Conservation (phyloP, 768 basidiomycete species). For the Boletus pseudopeckii region DNA sequence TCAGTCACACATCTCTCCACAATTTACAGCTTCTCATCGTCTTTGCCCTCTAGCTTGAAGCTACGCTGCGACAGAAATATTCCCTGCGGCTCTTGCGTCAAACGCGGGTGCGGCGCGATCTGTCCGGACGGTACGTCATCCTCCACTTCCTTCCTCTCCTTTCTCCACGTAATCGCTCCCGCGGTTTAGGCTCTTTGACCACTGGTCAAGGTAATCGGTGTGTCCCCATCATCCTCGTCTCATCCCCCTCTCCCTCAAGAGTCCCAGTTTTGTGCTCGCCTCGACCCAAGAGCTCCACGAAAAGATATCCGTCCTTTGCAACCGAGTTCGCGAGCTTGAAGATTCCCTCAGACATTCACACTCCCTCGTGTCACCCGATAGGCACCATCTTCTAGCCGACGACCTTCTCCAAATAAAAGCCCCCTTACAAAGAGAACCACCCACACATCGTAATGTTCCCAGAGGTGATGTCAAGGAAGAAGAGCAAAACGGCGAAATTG, state of each 20-base stretch:
- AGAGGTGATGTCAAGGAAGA: slow-evolving; percentile 52
- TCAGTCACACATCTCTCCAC: slow-evolving; percentile 20
- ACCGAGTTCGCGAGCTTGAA: slow-evolving; percentile 73
- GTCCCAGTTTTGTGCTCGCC: slow-evolving; percentile 66
- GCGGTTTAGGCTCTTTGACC: slow-evolving; percentile 61
- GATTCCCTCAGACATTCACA: slow-evolving; percentile 65
- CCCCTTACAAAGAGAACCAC: slow-evolving; percentile 67
- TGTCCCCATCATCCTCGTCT: slow-evolving; percentile 7
- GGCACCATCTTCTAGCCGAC: slow-evolving; percentile 65
- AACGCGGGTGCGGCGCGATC: slow-evolving; percentile 76
- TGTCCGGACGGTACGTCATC: slow-evolving; percentile 66
- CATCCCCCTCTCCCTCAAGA: neutral
- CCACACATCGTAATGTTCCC: slow-evolving; percentile 37
- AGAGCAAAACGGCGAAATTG: slow-evolving; percentile 60
- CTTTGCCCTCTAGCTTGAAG: slow-evolving; percentile 24
- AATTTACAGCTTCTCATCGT: neutral
- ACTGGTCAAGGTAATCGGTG: slow-evolving; percentile 82
- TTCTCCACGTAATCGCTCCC: slow-evolving; percentile 18
- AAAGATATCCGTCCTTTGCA: slow-evolving; percentile 72
- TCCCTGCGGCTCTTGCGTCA: slow-evolving; percentile 78
- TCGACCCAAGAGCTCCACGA: slow-evolving; percentile 80
- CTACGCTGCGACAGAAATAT: slow-evolving; percentile 65
- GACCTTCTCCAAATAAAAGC: slow-evolving; percentile 75
- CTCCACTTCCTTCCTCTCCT: slow-evolving; percentile 7
- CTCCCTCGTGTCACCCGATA: slow-evolving; percentile 51